Evolutionary conservation across 768 basidiomycete genomes (phyloP), one percentile per base, ranked within the genome.

Genomic region (Termitomyces sp.): DNA sequence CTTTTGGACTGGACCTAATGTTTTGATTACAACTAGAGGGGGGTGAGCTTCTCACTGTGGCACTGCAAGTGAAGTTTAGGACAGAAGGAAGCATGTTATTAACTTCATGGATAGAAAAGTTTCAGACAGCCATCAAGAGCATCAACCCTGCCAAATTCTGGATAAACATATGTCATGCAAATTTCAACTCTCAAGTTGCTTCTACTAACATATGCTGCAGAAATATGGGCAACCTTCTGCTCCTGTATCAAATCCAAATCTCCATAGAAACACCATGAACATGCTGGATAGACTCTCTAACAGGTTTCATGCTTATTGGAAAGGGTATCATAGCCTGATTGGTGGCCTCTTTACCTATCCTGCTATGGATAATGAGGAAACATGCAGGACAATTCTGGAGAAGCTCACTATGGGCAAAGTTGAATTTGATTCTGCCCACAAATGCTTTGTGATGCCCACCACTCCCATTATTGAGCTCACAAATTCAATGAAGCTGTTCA

Each of bases 1-100:
- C 32, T 42, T 56, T 56, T 43, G 56, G 56, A 20, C 56, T 48
- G 12, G 56, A 56, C 10, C 2, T 57, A 27, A 37, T 57, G 22
- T 57, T n/a, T n/a, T n/a, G n/a, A n/a, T n/a, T n/a, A n/a, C n/a
- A n/a, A n/a, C n/a, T n/a, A n/a, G n/a, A n/a, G 20, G 47, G 26
- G 8, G 37, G 22, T 20, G 20, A 39, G 12, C 32, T 57, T 9
- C 6, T 57, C 14, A 57, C 56, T 20, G 56, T 50, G 22, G 56
- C 56, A 2, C 16, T 57, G 32, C 56, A 57, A 16, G 33, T 57
- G 27, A 57, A 57, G 33, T 37, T 20, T 33, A 49, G 33, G 34
- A 22, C 24, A 36, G 5, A 16, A 5, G 48, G 48, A 3, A 24
- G 0, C 16, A 5, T 6, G 36, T 36, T n/a, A n/a, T n/a, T 24